Base-by-base conservation (phyloP, 495 filamentous ascomycete genomes). In the Lasiosphaeria miniovina region DNA sequence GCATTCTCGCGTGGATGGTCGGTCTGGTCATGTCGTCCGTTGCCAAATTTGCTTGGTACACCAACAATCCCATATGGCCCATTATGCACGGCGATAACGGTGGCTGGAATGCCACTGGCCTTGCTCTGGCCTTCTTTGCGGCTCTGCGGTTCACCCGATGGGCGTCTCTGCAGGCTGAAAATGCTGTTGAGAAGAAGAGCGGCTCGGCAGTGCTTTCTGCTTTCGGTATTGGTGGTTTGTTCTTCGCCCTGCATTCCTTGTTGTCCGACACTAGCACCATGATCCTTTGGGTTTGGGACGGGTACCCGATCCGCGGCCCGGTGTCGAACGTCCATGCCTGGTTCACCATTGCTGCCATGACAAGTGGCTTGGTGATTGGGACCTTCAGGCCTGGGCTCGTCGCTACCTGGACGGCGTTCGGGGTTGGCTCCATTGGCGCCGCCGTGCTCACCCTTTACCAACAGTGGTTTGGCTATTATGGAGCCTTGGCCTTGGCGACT, bases 271-370 rank as follows among this genome's bases (percentile, higher is more conserved):
- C 93, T 0, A 97, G 94, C 75, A 99, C 95, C 36, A 98, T 98
- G 92, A 96, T 98, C 60, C 81, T 91, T 32, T 99, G 95, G 95
- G 90, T 90, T n/a, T 99, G 95, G 95, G 91, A 96, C 61, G 95
- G 95, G 15, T 98, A 90, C 66, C 95, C 95, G 43, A 84, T 97
- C 53, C 84, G 89, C 50, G 95, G 95, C 4, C 95, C 95, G 4
- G 83, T 96, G 49, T 87, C 93, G 54, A 91, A 85, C 51, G 90
- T 92, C 24, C 92, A 99, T 67, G 95, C 91, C 53, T 89, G 89
- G 55, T 83, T 85, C 61, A 95, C 91, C 4, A 86, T 97, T 56
- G 82, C 87, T 53, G 85, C 84, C 59, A 99, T 98, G 94, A 89
- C 89, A 40, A 79, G 78, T 51, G 95, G 95, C 52, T 78, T 96